Conservation (phyloP, 306 rosid genomes). For the Comarum palustre region DNA sequence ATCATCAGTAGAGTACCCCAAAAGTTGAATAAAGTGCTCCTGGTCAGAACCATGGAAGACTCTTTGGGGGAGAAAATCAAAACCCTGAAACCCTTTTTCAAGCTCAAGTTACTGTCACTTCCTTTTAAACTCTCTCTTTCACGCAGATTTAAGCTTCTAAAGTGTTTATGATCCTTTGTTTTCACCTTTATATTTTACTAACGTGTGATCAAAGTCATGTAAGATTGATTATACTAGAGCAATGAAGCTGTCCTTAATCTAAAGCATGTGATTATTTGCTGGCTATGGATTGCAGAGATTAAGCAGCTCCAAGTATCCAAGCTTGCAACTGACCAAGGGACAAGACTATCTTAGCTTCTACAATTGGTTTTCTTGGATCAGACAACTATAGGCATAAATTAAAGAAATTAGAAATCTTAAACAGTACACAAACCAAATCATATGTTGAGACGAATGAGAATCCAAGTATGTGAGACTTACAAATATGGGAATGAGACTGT, state of each 20-base stretch:
- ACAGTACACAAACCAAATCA: neutral
- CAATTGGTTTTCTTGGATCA: constrained; percentile 3
- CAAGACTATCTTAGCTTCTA: neutral
- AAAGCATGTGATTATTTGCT: constrained; percentile 19
- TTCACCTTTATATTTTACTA: constrained; percentile 20
- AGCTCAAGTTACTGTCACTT: constrained; percentile 32
- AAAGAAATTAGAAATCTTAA: neutral
- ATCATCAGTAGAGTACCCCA: constrained; percentile 25
- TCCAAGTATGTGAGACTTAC: too few species aligned
- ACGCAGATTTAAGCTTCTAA: constrained; percentile 29
- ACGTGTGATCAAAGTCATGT: constrained; percentile 16
- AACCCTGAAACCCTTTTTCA: constrained; percentile 16
- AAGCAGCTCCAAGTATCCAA: neutral
- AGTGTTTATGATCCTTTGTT: neutral
- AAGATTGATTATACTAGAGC: constrained; percentile 3
- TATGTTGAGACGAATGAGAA: neutral
- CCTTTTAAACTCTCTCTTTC: constrained; percentile 18
- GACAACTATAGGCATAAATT: neutral
- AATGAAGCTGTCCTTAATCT: constrained; percentile 21
- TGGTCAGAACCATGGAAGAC: constrained; percentile 32
- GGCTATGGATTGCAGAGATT: neutral
- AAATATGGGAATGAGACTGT: too few species aligned
- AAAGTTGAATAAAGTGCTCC: constrained; percentile 27
- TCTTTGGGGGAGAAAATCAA: constrained; percentile 1
- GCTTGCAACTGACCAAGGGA: neutral